A percentile compares a stretch with the other conserved stretches of the same genome.
Evolutionary conservation across 306 rosid genomes (phyloP).

Genomic region (Cicer judaicum): DNA sequence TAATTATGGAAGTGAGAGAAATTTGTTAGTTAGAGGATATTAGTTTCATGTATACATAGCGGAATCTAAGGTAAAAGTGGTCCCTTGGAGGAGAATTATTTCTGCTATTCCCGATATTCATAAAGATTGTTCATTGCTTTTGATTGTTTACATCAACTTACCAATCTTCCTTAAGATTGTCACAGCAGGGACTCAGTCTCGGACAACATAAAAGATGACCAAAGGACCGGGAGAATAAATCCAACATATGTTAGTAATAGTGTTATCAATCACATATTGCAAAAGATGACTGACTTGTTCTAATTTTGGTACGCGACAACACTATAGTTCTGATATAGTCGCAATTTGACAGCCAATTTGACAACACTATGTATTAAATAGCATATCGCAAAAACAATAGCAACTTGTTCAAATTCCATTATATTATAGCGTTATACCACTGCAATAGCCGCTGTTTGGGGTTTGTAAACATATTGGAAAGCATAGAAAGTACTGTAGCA

Average conservation of each 20-base stretch:
- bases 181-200: background rate
- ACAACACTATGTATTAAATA: too few species aligned
- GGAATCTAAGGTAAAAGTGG: background rate
- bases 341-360: too few species aligned
- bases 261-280: too few species aligned
- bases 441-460: too few species aligned
- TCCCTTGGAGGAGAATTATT: background rate
- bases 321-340: too few species aligned
- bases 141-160: background rate
- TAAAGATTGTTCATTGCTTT: constrained; percentile 2
- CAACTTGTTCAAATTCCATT: too few species aligned
- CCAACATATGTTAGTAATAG: background rate
- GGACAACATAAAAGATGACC: background rate
- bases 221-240: background rate
- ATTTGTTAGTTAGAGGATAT: background rate
- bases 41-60: background rate
- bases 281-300: too few species aligned
- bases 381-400: too few species aligned
- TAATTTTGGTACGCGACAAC: too few species aligned
- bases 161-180: background rate
- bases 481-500: background rate
- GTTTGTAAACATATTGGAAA: background rate
- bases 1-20: background rate
- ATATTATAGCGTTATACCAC: too few species aligned
- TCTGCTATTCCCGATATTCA: background rate